Base-by-base conservation (phyloP, 2,329 filamentous ascomycete species). In the Graphilbum ipis-grandicollis region DNA sequence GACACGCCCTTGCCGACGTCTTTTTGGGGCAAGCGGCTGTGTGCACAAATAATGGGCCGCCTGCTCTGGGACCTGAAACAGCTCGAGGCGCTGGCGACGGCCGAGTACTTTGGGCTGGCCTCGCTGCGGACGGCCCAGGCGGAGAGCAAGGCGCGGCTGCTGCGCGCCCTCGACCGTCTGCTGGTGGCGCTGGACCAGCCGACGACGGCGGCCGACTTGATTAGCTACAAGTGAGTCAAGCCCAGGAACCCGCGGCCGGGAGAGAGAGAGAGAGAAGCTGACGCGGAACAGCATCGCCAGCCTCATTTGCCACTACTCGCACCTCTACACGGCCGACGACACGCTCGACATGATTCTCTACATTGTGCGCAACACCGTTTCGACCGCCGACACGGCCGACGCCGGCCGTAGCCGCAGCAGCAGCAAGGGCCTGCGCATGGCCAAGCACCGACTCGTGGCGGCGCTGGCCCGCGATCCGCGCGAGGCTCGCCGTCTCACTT, bases 31-130 rank as follows among this genome's bases (percentile, higher is more conserved):
- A 50, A 48, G 37, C 44, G 52, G 8, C 29, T 54, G 9, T 52
- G 48, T 25, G 41, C 43, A 5, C 50, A 52, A 34, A 39, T 52
- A 3, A 48, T 54, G 9, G 51, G 51, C 8, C 48, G 51, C 5
- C 41, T 53, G 13, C 44, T 54, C 0, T 52, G 49, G 47, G 51
- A 53, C 29, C 28, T 54, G 25, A 51, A 49, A 31, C 46, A 52
- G 34, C 39, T 52, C 14, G 46, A 52, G 30, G 44, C 46, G 9
- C 38, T 52, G 6, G 45, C 50, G 15, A 47, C 44, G 13, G 31
- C 48, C 2, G 43, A 46, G 4, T 45, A 46, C 29, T 45, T 52
- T 42, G 47, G 48, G 7, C 46, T 52, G 33, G 37, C 48, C 1
- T 42, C 46, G 9, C 37, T 52, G 13, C 43, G 46, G 9, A 44